Evolutionary conservation across 2,329 filamentous ascomycete species (phyloP), one percentile per base, ranked within the genome.

Genomic region (Aspergillus eucalypticola): DNA sequence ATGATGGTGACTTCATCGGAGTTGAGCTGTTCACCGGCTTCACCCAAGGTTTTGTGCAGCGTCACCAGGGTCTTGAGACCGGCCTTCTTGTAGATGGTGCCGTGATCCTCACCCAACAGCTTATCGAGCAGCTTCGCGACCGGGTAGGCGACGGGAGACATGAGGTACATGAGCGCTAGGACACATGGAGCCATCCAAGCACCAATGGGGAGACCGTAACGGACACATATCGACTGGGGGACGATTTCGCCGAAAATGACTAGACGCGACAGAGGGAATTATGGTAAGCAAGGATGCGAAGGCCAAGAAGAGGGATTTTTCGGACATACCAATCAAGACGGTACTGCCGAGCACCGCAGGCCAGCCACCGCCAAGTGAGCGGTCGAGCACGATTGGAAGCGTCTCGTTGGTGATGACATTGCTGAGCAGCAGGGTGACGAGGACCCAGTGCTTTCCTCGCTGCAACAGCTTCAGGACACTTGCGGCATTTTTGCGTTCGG

Each of bases 371-470:
- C 95, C 95, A 17, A 99, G 85, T 59, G 92, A 96, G 59, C 95
- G 85, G 77, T 99, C 95, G 54, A 99, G 85, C 10, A 99, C 91
- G 63, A 99, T 96, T 27, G 95, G 95, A 13, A 97, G 82, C 2
- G 94, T 96, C 79, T 98, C 95, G 76, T 99, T 98, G 66, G 96
- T 96, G 70, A 99, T 96, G 72, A 99, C 95, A 75, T 99, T 99
- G 75, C 92, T 92, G 58, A 99, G 82, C 7, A 99, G 84, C 25
- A 99, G 81, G 2, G 95, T 98, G 56, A 99, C 95, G 59, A 99
- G 82, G 19, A 99, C 94, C 95, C 95, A 99, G 77, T 99, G 95
- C 76, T 99, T 99, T 69, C 95, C 95, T 69, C 86, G 90, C 65
- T 91, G 87, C 58, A 99, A 79, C 27, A 99, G 81, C 46, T 87